Evolutionary conservation across 495 filamentous ascomycete species (phyloP).

Genomic region (Aspergillus ostianus): DNA sequence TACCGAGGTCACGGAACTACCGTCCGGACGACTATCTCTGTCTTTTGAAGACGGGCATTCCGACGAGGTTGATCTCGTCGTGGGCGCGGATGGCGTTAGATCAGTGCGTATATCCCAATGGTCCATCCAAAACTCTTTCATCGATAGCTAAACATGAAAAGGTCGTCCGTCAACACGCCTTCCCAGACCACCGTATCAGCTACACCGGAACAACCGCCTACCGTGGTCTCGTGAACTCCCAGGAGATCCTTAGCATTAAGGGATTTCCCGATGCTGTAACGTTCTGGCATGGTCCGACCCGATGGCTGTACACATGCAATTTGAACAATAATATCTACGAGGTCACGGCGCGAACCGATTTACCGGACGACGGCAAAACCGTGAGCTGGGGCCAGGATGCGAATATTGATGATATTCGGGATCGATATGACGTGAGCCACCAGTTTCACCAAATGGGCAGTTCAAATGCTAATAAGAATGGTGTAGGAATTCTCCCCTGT

Average conservation of each 20-base stretch:
- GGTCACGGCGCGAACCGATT: conserved; percentile 17
- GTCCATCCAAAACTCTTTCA: not conserved
- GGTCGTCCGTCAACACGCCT: conserved; percentile 24
- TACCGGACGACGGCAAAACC: conserved; percentile 10
- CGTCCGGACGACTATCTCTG: conserved; percentile 8
- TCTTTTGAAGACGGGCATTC: conserved; percentile 21
- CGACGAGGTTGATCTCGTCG: conserved; percentile 24
- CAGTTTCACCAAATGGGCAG: not conserved
- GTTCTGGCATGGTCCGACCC: conserved; percentile 27
- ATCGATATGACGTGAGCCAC: conserved; percentile 13
- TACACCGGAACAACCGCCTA: conserved; percentile 27
- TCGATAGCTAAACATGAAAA: not conserved
- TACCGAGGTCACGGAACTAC: conserved; percentile 5
- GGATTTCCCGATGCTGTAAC: conserved; percentile 22
- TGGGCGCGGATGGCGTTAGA: conserved; percentile 30
- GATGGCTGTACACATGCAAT: conserved; percentile 27
- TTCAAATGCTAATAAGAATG: not conserved
- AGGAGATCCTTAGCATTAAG: conserved; percentile 18
- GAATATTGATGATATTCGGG: conserved; percentile 16
- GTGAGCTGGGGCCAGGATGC: conserved; percentile 26
- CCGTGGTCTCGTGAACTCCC: conserved; percentile 20
- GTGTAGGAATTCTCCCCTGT: conserved; percentile 22
- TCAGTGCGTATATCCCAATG: conserved; percentile 15
- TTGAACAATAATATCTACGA: conserved; percentile 23
- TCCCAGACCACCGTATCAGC: conserved; percentile 20